Evolutionary conservation across 306 rosid genomes (phyloP), one percentile per base, ranked within the genome.

Genomic region (Hylodesmum podocarpum): DNA sequence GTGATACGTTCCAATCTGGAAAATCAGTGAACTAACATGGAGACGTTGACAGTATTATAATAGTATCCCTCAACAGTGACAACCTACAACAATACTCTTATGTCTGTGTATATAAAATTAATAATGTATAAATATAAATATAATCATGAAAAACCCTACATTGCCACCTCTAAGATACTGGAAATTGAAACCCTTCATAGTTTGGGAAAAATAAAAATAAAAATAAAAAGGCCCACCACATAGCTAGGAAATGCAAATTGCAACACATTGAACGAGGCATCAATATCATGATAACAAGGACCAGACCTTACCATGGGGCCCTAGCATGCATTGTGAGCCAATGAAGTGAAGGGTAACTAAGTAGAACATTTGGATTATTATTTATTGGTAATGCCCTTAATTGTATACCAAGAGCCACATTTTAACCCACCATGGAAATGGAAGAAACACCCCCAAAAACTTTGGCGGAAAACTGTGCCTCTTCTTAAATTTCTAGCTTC

Each of bases 401-500:
- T 34, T 72, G 64, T 70, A 41, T 65, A 40, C 69, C 25, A 73
- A 18, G 72, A 71, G 66, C 8, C 65, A 72, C 47, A 27, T 55
- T 78, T 80, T 43, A 67, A 77, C 83, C 79, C 3, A 77, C 73
- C 16, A 83, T 36, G 36, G 44, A 84, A 85, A 66, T 39, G 70
- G 85, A 65, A 70, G 39, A 29, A 34, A 29, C 29, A 22, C 43
- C 13, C 13, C 57, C n/a, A 73, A 36, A 68, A 64, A 10, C 66
- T 70, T 70, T 76, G 54, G 78, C 81, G 77, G 36, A 79, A 83
- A 66, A 70, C 65, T 49, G 65, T n/a, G 72, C 73, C 70, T n/a
- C 16, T 57, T 53, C 36, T 25, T 44, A 27, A 66, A 2, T 43
- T 36, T 70, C 51, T 19, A 49, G 76, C 80, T 73, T 80, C 80